Evolutionary conservation across 2,329 filamentous ascomycete genomes (phyloP).

Genomic region (Xylariales sp.): DNA sequence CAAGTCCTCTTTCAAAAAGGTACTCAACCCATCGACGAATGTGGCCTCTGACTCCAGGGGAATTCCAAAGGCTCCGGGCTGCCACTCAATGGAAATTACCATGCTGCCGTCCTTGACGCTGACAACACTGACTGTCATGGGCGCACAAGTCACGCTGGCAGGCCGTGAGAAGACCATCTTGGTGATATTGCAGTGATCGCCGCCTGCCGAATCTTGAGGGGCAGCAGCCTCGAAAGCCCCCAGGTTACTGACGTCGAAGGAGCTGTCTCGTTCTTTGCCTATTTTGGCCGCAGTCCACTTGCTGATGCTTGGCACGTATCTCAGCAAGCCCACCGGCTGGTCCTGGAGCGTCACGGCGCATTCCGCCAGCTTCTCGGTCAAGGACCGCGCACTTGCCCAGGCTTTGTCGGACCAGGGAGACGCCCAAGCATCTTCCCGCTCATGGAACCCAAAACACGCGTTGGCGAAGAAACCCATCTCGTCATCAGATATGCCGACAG

Average conservation of each 20-base stretch:
- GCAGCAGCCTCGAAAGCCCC: background rate
- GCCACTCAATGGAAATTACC: background rate
- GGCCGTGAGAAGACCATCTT: slow-evolving; percentile 1
- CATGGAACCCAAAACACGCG: slow-evolving; percentile 1
- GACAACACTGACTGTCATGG: background rate
- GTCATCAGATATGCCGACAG: background rate
- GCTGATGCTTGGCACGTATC: slow-evolving; percentile 3
- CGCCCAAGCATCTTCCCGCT: background rate
- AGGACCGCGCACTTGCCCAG: background rate
- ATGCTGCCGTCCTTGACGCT: background rate
- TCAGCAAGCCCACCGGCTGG: background rate
- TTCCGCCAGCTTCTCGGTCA: slow-evolving; percentile 4
- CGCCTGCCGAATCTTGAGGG: background rate
- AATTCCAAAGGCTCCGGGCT: background rate
- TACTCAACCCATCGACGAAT: background rate
- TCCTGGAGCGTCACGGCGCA: slow-evolving; percentile 2
- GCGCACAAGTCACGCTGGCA: background rate
- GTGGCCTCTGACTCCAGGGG: background rate
- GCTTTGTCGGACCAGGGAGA: background rate
- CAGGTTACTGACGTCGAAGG: slow-evolving; percentile 2
- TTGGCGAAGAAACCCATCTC: slow-evolving; percentile 6
- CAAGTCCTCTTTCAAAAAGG: background rate
- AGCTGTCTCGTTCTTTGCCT: slow-evolving; percentile 3
- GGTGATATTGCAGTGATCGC: background rate
- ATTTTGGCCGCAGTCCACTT: background rate